phyloP scores from a whole-genome alignment of 768 basidiomycete species.

The Serendipita sp. region DNA sequence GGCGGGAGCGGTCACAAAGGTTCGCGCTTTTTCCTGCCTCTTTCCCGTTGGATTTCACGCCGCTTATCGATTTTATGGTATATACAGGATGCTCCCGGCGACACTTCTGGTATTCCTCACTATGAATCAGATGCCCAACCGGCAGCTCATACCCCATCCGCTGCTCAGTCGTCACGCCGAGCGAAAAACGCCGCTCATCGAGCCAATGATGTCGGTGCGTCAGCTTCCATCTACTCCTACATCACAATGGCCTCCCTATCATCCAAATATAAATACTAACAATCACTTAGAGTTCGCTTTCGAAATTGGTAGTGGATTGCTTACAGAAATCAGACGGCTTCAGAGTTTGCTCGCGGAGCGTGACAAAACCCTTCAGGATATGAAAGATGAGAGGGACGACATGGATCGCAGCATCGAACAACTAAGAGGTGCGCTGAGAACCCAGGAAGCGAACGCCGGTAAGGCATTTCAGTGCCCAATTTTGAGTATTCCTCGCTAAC shows the following conservation, averaged over 20 bases:
- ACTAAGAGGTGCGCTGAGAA: conserved; percentile 53
- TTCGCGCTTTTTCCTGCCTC: conserved; percentile 22
- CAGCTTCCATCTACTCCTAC: neutral
- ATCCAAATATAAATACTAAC: conserved; percentile 14
- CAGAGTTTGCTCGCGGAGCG: conserved; percentile 83
- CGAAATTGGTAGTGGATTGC: conserved; percentile 85
- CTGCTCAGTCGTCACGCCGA: conserved; percentile 66
- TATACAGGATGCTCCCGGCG: neutral
- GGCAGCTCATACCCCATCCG: conserved; percentile 46
- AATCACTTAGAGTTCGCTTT: conserved; percentile 75
- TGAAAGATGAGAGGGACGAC: conserved; percentile 85
- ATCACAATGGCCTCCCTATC: neutral
- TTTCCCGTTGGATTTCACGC: neutral
- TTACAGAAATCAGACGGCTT: conserved; percentile 81
- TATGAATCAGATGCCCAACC: conserved; percentile 15
- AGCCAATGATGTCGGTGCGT: conserved; percentile 75
- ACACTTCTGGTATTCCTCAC: neutral
- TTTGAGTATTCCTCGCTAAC: neutral
- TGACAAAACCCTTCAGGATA: conserved; percentile 82
- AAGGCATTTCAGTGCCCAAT: conserved; percentile 19
- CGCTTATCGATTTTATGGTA: neutral
- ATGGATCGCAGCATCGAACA: conserved; percentile 63
- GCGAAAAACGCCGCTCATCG: conserved; percentile 87
- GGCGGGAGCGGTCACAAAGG: conserved; percentile 49
- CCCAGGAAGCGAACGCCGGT: conserved; percentile 74